Evolutionary conservation across 371 early-diverging fungal species (phyloP).

Genomic region (Hamiltosporidium tvaerminnensis): DNA sequence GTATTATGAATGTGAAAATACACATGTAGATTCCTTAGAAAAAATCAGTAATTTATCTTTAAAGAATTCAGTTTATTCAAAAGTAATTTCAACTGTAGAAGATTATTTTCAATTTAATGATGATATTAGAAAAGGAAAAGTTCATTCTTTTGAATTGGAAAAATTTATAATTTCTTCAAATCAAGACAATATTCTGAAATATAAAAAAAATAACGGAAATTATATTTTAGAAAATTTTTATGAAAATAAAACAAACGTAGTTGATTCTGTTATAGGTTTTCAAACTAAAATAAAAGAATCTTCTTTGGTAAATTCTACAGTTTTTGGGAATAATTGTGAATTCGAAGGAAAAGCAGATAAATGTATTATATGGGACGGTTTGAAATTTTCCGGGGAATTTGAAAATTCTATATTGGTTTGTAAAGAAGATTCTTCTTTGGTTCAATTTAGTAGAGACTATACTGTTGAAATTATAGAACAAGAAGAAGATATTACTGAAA

Average conservation of each 20-base stretch:
- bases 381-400: slow-evolving; percentile 9
- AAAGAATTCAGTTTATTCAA: too few relatives aligned
- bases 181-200: too few relatives aligned
- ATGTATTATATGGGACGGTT: slow-evolving; percentile 32
- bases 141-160: too few relatives aligned
- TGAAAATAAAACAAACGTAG: background rate
- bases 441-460: slow-evolving; percentile 7
- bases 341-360: slow-evolving; percentile 16
- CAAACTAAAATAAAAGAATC: slow-evolving; percentile 11
- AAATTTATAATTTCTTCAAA: too few relatives aligned
- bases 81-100: too few relatives aligned
- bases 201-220: background rate
- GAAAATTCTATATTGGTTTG: slow-evolving; percentile 8
- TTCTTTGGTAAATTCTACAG: slow-evolving; percentile 5
- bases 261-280: slow-evolving; percentile 16
- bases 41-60: too few relatives aligned
- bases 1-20: background rate
- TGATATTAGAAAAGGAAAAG: too few relatives aligned
- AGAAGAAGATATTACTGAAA: background rate
- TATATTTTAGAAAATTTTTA: background rate
- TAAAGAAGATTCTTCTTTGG: background rate
- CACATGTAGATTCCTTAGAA: too few relatives aligned
- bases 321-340: slow-evolving; percentile 18
- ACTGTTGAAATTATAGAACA: slow-evolving; percentile 5
- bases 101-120: too few relatives aligned